Base-by-base conservation (phyloP, 495 filamentous ascomycete species). In the Tuber indicum region DNA sequence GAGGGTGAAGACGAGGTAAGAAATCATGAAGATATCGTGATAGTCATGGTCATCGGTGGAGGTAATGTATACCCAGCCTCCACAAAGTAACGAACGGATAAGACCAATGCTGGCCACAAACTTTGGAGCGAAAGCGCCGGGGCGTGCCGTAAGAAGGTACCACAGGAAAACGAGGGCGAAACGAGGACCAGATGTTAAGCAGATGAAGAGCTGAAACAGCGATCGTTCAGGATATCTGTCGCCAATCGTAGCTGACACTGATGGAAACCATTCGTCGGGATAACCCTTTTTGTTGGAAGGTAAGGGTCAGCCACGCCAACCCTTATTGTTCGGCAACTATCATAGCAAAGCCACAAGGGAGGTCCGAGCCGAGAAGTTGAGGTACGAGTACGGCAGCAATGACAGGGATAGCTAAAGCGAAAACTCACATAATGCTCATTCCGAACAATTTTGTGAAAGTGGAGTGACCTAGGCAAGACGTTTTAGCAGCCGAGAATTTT, bases 21-120 rank as follows among this genome's bases (percentile, higher is more conserved):
- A 97, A 81, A 99, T 97, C 96, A 99, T 99, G 85, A 98, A 95
- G 74, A 98, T 96, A 84, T 99, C 96, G 83, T 99, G 96, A 94
- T 94, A 98, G 84, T 95, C 90, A 84, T 99, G 96, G 84, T 98
- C 94, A 84, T 99, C 96, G 16, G 96, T 98, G 58, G 94, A 98
- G 36, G 96, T 99, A 72, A 99, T 91, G 84, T 98, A 99, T 49
- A 97, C 98, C 96, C 96, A 99, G 52, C 96, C 96, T 73, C 95
- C 96, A 82, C 96, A 99, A 3, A 94, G 96, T 76, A 99, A 85
- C 7, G 95, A 97, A 78, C 96, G 89, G 82, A 97, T 92, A 70
- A 98, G 52, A 72, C 96, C 96, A 41, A 91, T 89, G 32, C 90
- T 88, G 23, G 92, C 92, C 72, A 98, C 87, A 76, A 94, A 89